These are phyloP conservation scores for Tuber aestivum DNA, from an alignment of 495 filamentous ascomycete species.

Conservation along the genomic window DNA sequence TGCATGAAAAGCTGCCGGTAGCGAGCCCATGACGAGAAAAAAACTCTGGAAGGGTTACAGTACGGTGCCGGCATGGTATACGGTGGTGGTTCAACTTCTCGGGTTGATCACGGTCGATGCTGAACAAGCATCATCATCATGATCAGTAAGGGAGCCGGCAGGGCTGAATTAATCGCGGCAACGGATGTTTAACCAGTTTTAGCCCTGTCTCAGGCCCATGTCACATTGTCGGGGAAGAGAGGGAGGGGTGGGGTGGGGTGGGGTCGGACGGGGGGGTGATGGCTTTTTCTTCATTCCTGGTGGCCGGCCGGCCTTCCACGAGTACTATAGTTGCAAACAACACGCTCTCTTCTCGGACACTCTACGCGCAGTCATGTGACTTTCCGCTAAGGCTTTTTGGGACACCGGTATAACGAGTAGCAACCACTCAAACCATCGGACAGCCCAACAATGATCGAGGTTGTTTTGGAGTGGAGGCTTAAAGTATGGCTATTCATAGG, in stretches of 20 bases:
- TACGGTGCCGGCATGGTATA: background rate
- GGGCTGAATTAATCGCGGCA: constrained; percentile 35
- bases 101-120: background rate
- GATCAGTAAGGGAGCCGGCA: constrained; percentile 13
- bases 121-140: background rate
- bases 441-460: background rate
- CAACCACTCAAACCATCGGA: background rate
- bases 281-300: constrained; percentile 5
- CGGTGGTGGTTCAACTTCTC: background rate
- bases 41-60: background rate
- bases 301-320: constrained; percentile 32
- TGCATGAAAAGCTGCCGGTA: constrained; percentile 11
- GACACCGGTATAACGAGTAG: background rate
- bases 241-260: constrained; percentile 3
- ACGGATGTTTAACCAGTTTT: constrained; percentile 34
- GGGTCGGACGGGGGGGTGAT: constrained; percentile 17
- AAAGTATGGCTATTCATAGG: background rate
- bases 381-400: constrained; percentile 15
- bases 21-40: constrained; percentile 17
- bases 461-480: background rate
- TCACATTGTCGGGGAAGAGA: constrained; percentile 12
- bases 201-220: constrained; percentile 31
- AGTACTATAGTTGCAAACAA: constrained; percentile 41
- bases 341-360: constrained; percentile 33
- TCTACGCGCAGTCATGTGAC: constrained; percentile 39